These are phyloP conservation scores for Russula foetens DNA, from an alignment of 768 basidiomycete genomes.

Conservation along the genomic window DNA sequence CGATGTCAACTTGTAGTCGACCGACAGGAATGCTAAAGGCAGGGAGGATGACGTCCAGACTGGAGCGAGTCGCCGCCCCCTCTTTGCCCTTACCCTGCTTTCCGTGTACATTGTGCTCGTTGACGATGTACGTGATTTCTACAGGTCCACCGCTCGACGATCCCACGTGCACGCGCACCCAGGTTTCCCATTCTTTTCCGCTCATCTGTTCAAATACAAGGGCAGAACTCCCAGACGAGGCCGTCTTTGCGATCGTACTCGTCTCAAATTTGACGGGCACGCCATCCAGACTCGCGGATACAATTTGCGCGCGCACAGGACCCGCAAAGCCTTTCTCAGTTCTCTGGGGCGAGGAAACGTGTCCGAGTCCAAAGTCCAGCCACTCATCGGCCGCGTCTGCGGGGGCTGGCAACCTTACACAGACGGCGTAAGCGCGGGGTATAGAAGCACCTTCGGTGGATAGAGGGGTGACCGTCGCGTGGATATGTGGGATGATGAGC, in stretches of 20 bases:
- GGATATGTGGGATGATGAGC: conserved; percentile 53
- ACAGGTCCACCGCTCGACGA: conserved; percentile 43
- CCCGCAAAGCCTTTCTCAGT: conserved; percentile 18
- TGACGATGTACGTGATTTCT: conserved; percentile 61
- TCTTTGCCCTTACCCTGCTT: conserved; percentile 31
- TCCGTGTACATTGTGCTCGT: conserved; percentile 19
- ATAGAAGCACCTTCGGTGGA: conserved; percentile 20
- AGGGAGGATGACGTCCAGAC: conserved; percentile 50
- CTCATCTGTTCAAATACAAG: conserved; percentile 46
- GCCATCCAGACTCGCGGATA: conserved; percentile 55
- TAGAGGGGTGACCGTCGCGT: conserved; percentile 47
- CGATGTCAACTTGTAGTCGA: conserved; percentile 53
- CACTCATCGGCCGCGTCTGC: conserved; percentile 54
- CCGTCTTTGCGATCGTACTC: conserved; percentile 33
- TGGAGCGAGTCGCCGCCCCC: conserved; percentile 22
- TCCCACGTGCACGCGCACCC: conserved; percentile 55
- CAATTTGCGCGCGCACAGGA: conserved; percentile 44
- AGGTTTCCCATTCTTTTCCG: conserved; percentile 52
- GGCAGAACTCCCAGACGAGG: conserved; percentile 26
- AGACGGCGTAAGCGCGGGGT: conserved; percentile 51
- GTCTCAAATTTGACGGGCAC: conserved; percentile 55
- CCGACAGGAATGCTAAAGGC: conserved; percentile 67
- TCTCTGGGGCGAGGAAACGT: conserved; percentile 26
- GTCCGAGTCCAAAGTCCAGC: conserved; percentile 68
- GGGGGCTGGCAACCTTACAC: conserved; percentile 47